phyloP scores from a whole-genome alignment of 2,329 filamentous ascomycete genomes.

The Elsinoe perseae region DNA sequence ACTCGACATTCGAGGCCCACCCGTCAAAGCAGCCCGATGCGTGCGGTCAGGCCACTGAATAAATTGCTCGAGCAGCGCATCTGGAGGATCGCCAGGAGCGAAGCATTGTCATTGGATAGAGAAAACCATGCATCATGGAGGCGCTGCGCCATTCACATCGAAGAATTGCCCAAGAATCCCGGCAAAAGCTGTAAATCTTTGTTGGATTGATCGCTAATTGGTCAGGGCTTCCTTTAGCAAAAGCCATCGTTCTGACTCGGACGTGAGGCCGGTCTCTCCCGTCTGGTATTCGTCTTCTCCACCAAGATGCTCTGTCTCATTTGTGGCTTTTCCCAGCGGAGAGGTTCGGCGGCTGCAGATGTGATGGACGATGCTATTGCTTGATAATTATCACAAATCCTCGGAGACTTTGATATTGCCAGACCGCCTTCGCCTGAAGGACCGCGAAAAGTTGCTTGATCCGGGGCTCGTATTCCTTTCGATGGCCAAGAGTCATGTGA shows the following conservation, averaged over 20 bases:
- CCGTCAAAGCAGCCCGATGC: not conserved
- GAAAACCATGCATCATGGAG: not conserved
- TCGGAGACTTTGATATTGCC: not conserved
- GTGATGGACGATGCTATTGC: conserved; percentile 1
- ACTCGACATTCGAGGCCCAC: conserved; percentile 10
- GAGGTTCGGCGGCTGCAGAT: conserved; percentile 4
- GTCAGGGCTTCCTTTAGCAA: not conserved
- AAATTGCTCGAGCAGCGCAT: conserved; percentile 8
- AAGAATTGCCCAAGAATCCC: conserved; percentile 7
- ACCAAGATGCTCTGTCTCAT: not conserved
- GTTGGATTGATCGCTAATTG: not conserved
- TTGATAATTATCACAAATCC: not conserved
- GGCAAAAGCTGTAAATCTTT: not conserved
- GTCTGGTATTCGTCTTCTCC: not conserved
- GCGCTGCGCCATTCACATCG: conserved; percentile 11
- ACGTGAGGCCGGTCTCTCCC: not conserved
- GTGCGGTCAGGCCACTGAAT: conserved; percentile 7
- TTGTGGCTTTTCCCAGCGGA: not conserved
- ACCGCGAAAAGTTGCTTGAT: conserved; percentile 1
- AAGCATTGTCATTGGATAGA: not conserved
- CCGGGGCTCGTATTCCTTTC: not conserved
- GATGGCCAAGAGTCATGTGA: conserved; percentile 9
- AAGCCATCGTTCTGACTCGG: conserved; percentile 9
- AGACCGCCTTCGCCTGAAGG: not conserved
- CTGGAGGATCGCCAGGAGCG: conserved; percentile 12